phyloP scores from a whole-genome alignment of 768 basidiomycete species.

The Auricularia auricula-judae region DNA sequence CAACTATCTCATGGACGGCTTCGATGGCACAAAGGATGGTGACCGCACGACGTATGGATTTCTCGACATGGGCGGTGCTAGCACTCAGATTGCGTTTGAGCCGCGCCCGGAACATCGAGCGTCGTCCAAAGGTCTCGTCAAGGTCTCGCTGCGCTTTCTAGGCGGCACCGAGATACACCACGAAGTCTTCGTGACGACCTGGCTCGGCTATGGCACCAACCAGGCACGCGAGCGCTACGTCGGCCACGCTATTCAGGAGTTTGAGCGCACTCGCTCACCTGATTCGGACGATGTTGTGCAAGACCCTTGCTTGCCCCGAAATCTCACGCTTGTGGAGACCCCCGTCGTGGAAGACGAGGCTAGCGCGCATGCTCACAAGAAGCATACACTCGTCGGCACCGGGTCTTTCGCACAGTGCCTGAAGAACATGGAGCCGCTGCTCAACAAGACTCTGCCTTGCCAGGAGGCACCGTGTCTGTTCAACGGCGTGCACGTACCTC shows the following conservation, averaged over 20 bases:
- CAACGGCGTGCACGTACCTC: constrained; percentile 87
- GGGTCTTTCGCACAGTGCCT: constrained; percentile 88
- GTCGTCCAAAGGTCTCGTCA: constrained; percentile 54
- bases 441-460: constrained; percentile 81
- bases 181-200: constrained; percentile 94
- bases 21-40: constrained; percentile 37
- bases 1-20: constrained; percentile 98
- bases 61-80: constrained; percentile 98
- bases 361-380: constrained; percentile 32
- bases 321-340: constrained; percentile 50
- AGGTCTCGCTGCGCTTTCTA: constrained; percentile 71
- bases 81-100: constrained; percentile 97
- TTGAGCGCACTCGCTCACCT: constrained; percentile 31
- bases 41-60: constrained; percentile 88
- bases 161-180: constrained; percentile 82
- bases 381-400: constrained; percentile 66
- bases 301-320: constrained; percentile 87
- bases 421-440: constrained; percentile 53
- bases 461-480: constrained; percentile 80
- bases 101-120: constrained; percentile 49
- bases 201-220: constrained; percentile 97
- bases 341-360: constrained; percentile 33
- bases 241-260: constrained; percentile 47
- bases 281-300: constrained; percentile 31
- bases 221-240: constrained; percentile 93